Conservation (phyloP, 139 green algal genomes). For the Closterium sp. region DNA sequence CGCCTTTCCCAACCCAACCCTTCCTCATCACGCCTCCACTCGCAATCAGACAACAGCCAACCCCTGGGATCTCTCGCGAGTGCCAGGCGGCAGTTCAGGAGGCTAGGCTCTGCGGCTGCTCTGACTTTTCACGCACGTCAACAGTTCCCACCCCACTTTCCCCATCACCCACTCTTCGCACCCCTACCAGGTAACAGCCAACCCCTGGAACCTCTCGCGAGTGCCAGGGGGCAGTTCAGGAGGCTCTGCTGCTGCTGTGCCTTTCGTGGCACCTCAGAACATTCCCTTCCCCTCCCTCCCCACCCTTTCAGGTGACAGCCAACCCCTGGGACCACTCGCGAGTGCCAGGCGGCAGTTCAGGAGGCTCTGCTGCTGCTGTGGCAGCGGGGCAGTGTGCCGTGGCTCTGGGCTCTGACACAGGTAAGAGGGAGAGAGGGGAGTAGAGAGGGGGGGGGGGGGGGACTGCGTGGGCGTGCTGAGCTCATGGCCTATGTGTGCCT, state of each 20-base stretch:
- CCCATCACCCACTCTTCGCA: no score
- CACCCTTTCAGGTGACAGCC: no score
- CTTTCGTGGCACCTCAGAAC: no score
- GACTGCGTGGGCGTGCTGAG: no score
- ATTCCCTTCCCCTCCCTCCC: no score
- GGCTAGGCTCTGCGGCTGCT: constrained; percentile 68
- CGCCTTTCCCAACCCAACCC: no score
- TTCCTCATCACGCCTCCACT: no score
- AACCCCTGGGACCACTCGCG: constrained; percentile 59
- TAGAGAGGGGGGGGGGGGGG: no score
- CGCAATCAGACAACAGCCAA: constrained; percentile 26
- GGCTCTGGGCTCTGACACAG: constrained; percentile 87
- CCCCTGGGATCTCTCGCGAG: constrained; percentile 60
- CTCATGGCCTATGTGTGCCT: no score
- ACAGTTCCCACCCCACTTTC: no score
- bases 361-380: constrained; percentile 92
- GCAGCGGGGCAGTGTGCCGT: constrained; percentile 70
- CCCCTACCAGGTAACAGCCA: no score
- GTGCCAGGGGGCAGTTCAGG: neutral
- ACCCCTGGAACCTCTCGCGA: neutral
- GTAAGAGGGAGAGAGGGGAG: neutral
- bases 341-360: constrained; percentile 93
- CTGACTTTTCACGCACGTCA: no score
- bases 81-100: constrained; percentile 93
- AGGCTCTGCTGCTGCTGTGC: neutral